These are phyloP conservation scores for Eucalyptus dawsonii DNA, from an alignment of 345 rosid species.

Conservation along the genomic window DNA sequence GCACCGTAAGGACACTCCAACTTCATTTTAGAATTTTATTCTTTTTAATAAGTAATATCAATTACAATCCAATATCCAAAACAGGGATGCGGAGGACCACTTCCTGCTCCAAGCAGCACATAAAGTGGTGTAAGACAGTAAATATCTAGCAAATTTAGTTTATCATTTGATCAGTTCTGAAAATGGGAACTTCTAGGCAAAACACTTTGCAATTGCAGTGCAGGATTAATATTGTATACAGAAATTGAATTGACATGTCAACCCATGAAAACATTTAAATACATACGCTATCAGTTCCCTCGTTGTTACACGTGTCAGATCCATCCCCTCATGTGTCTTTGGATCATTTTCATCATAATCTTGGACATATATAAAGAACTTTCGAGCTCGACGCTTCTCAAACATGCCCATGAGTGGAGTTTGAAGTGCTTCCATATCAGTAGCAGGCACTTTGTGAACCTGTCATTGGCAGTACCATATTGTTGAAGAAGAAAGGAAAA, in stretches of 20 bases:
- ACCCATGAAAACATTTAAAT: background rate
- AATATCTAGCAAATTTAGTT: background rate
- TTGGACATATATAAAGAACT: conserved; percentile 84
- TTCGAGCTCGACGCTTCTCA: conserved; percentile 95
- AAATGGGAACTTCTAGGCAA: background rate
- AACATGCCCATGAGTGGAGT: conserved; percentile 98
- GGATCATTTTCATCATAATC: conserved; percentile 76
- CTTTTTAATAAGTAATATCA: background rate
- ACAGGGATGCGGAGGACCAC: background rate
- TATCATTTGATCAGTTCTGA: background rate
- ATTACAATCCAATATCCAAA: background rate
- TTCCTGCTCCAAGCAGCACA: background rate
- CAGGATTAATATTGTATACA: background rate
- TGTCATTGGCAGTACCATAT: background rate
- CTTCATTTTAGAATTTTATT: background rate
- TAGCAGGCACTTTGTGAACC: conserved; percentile 97
- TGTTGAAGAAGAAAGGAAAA: background rate
- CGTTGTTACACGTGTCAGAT: conserved; percentile 72
- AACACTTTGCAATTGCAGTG: background rate
- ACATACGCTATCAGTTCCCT: conserved; percentile 78
- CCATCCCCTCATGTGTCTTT: conserved; percentile 89
- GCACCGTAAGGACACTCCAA: background rate
- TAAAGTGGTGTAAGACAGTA: background rate
- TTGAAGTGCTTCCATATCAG: conserved; percentile 89
- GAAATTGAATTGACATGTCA: background rate